phyloP scores from a whole-genome alignment of 139 green algal species.

The Gonium pectorale region DNA sequence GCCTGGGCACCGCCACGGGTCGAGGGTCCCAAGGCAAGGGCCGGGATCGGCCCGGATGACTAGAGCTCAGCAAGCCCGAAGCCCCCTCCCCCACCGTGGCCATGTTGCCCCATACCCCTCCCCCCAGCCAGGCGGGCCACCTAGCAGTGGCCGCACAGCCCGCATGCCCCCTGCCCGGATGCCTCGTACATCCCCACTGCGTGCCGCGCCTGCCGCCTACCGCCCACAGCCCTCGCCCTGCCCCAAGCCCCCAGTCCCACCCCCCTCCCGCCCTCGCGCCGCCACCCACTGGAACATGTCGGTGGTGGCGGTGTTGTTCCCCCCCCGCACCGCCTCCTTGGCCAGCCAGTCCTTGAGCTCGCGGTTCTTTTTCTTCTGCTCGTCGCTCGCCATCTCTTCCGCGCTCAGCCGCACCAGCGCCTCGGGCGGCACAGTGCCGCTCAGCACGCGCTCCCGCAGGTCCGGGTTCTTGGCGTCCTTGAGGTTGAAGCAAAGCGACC shows the following conservation, averaged over 20 bases:
- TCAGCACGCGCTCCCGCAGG: constrained; percentile 70
- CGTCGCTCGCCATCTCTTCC: constrained; percentile 93
- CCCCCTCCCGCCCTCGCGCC: background rate
- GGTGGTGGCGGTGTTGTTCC: constrained; percentile 80
- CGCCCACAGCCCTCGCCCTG: background rate
- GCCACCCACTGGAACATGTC: constrained; percentile 91
- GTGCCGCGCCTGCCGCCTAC: too few relatives aligned
- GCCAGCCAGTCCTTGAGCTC: constrained; percentile 88
- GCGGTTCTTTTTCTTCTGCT: constrained; percentile 79
- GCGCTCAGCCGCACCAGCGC: constrained; percentile 81
- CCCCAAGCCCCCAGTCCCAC: too few relatives aligned
- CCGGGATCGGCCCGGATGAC: too few relatives aligned
- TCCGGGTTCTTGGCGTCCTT: constrained; percentile 93
- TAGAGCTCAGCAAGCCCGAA: too few relatives aligned
- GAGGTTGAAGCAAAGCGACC: constrained; percentile 95
- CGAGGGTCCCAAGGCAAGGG: too few relatives aligned
- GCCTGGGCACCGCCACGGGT: too few relatives aligned
- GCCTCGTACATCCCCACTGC: too few relatives aligned
- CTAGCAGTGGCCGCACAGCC: too few relatives aligned
- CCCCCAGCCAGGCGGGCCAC: too few relatives aligned
- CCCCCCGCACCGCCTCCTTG: constrained; percentile 80
- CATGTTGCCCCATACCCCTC: too few relatives aligned
- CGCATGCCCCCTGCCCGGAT: too few relatives aligned
- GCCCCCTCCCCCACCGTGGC: too few relatives aligned
- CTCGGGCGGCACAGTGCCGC: constrained; percentile 61